Percentiles rank a stretch among this genome's conserved stretches.
Conservation (phyloP, 2,329 filamentous ascomycete genomes). For the Botryosphaeria dothidea region DNA sequence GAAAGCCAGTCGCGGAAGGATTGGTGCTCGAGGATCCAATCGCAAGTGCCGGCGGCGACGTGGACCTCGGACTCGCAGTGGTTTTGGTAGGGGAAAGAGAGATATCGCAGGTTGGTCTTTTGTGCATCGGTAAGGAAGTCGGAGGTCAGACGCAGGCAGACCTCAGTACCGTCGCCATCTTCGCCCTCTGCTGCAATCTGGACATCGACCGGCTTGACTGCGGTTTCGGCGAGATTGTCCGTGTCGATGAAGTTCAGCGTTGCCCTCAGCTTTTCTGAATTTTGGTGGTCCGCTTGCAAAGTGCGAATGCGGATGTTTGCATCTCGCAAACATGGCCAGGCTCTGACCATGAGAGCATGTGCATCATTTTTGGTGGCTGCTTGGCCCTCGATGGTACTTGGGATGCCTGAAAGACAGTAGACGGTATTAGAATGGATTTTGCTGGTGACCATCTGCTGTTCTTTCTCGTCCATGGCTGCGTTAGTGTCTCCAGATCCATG, state of each 20-base stretch:
- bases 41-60: neutral
- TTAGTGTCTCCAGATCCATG: too few species aligned
- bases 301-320: neutral
- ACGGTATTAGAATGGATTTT: neutral
- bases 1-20: neutral
- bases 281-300: neutral
- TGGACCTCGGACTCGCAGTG: neutral
- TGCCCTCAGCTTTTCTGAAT: neutral
- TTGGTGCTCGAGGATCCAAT: neutral
- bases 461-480: neutral
- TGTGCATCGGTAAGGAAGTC: neutral
- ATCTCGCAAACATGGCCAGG: neutral
- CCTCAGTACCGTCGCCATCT: neutral
- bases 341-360: neutral
- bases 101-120: neutral
- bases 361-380: neutral
- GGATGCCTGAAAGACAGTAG: neutral
- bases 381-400: neutral
- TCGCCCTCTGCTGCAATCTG: too few species aligned
- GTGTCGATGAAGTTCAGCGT: neutral
- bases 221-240: neutral
- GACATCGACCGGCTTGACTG: neutral
- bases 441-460: neutral
- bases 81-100: neutral
- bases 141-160: neutral